Evolutionary conservation across 495 filamentous ascomycete species (phyloP).

Genomic region (Acidomyces sp.): DNA sequence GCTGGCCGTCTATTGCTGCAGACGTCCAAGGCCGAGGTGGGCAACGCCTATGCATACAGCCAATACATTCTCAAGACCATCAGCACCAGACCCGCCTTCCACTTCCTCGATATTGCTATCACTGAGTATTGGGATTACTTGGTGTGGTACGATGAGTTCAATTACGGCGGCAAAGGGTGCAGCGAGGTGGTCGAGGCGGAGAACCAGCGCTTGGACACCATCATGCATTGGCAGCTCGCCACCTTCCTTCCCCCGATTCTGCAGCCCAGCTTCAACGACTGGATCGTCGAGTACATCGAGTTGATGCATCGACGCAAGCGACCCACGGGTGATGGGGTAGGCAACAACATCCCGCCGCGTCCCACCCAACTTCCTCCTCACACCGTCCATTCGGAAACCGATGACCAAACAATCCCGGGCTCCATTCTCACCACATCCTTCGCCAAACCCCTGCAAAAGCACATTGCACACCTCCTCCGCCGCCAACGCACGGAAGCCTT

Average conservation of each 20-base stretch:
- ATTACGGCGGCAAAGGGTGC: slow-evolving; percentile 91
- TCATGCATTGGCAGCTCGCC: slow-evolving; percentile 97
- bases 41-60: slow-evolving; percentile 91
- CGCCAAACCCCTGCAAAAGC: slow-evolving; percentile 79
- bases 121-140: slow-evolving; percentile 99
- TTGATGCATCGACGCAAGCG: slow-evolving; percentile 80
- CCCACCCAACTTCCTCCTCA: slow-evolving; percentile 65
- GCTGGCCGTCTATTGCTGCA: slow-evolving; percentile 81
- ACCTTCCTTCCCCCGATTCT: slow-evolving; percentile 73
- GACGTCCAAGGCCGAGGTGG: slow-evolving; percentile 92
- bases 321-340: slow-evolving; percentile 31
- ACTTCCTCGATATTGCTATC: slow-evolving; percentile 94
- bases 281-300: slow-evolving; percentile 88
- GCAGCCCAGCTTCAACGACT: slow-evolving; percentile 78
- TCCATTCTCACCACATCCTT: slow-evolving; percentile 62
- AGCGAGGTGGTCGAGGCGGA: slow-evolving; percentile 71
- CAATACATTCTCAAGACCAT: slow-evolving; percentile 97
- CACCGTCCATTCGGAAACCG: slow-evolving; percentile 37
- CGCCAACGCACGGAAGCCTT: slow-evolving; percentile 77
- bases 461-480: slow-evolving; percentile 62
- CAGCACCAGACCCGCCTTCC: slow-evolving; percentile 84
- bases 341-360: slow-evolving; percentile 38
- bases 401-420: slow-evolving; percentile 43
- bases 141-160: slow-evolving; percentile 98
- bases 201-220: slow-evolving; percentile 72